These are phyloP conservation scores for Rhizopogon vesiculosus DNA, from an alignment of 768 basidiomycete species.

Conservation along the genomic window DNA sequence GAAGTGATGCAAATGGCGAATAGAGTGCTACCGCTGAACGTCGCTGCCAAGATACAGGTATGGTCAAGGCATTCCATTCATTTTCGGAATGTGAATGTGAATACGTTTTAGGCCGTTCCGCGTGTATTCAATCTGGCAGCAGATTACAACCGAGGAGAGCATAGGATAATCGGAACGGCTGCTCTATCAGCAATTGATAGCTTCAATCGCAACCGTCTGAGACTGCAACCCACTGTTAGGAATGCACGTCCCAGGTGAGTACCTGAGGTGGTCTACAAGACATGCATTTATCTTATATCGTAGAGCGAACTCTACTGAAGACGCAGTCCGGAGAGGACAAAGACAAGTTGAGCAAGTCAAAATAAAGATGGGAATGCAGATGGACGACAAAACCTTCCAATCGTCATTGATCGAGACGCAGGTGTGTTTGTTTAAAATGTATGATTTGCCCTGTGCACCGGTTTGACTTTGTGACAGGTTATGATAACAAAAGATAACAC, in stretches of 20 bases:
- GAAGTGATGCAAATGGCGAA: slow-evolving; percentile 89
- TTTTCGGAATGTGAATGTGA: slow-evolving; percentile 2
- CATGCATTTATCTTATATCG: background rate
- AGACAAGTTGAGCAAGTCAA: slow-evolving; percentile 88
- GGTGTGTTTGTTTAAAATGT: slow-evolving; percentile 33
- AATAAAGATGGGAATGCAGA: slow-evolving; percentile 85
- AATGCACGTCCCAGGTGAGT: slow-evolving; percentile 61
- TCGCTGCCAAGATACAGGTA: slow-evolving; percentile 85
- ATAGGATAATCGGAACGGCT: slow-evolving; percentile 78
- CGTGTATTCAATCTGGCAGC: slow-evolving; percentile 81
- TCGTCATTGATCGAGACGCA: slow-evolving; percentile 81
- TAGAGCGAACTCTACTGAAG: slow-evolving; percentile 80
- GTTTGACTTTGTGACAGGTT: slow-evolving; percentile 44
- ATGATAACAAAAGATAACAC: slow-evolving; percentile 83
- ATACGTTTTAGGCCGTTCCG: slow-evolving; percentile 64
- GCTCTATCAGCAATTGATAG: slow-evolving; percentile 88
- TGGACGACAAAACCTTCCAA: slow-evolving; percentile 94
- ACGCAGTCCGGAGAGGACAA: slow-evolving; percentile 82
- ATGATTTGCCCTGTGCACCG: background rate
- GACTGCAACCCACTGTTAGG: slow-evolving; percentile 58
- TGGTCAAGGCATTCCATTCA: slow-evolving; percentile 5
- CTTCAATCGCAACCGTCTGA: slow-evolving; percentile 83
- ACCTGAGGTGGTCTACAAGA: background rate
- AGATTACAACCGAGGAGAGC: slow-evolving; percentile 70
- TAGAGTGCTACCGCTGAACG: slow-evolving; percentile 72